Base-by-base conservation (phyloP, 2,329 filamentous ascomycete genomes). In the Calonectria henricotiae region DNA sequence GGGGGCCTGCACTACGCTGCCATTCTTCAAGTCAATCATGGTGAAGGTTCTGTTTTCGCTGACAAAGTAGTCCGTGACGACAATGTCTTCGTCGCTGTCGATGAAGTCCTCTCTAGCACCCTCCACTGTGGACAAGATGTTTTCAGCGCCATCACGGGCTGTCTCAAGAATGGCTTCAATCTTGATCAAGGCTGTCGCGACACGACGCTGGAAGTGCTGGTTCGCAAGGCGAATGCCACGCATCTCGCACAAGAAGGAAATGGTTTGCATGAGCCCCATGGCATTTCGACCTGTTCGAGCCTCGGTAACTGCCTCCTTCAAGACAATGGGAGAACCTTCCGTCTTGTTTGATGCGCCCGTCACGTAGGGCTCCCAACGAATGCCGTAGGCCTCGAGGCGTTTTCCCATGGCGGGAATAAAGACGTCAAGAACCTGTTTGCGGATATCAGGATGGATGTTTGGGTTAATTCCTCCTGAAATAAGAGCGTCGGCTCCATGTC, bases 1-100 rank as follows among this genome's bases (percentile, higher is more conserved):
- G 20, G 51, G 51, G 20, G 51, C 51, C 51, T 58, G 51, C 51
- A 58, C 51, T 4, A 58, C 51, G 20, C 51, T 58, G 5, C 51
- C 51, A 5, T 39, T 58, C 9, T 58, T 58, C 20, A 58, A 25
- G 35, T 58, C 51, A 58, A 58, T 58, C 51, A 58, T 58, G n/a
- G 51, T 58, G n/a, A 58, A 58, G 2, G 51, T 58, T 4, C 51
- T 58, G 13, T 11, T 58, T 20, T 58, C 51, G 6, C 20, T 58
- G 35, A 58, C 51, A 58, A 25, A 58, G 51, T 58, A 58, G 17
- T 58, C 51, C 7, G 51, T 58, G n/a, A 58, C 51, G 20, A 58
- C 51, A 15, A 58, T 58, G 20, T 58, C 35, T 7, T 58, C 51
- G 11, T 58, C 32, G 13, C 51, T 58, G 32, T 39, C 23, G 32